Conservation (phyloP, 2,329 filamentous ascomycete species). For the Knoxdaviesia proteae region DNA sequence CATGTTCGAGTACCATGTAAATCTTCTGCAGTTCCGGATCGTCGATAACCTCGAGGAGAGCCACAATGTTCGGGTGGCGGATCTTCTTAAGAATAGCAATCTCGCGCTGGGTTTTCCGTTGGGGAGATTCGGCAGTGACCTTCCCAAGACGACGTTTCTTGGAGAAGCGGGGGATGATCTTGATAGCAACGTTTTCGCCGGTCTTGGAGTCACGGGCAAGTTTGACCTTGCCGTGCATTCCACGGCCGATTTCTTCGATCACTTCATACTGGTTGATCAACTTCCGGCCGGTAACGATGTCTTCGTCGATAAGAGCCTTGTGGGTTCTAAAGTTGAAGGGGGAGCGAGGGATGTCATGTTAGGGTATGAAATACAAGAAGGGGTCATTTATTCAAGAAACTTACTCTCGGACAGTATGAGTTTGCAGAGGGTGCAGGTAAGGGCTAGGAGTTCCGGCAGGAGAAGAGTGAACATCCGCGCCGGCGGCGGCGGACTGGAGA, state of each 20-base stretch:
- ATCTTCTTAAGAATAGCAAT: constrained; percentile 98
- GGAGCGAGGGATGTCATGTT: constrained; percentile 2
- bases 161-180: constrained; percentile 91
- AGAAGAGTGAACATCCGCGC: constrained; percentile 30
- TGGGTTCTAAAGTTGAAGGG: constrained; percentile 40
- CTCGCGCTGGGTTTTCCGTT: constrained; percentile 79
- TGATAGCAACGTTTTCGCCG: constrained; percentile 75
- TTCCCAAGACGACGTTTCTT: constrained; percentile 83
- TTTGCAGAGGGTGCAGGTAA: constrained; percentile 49
- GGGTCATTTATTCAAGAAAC: constrained; percentile 12
- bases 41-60: constrained; percentile 88
- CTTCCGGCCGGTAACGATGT: constrained; percentile 77
- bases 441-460: constrained; percentile 26
- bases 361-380: not conserved
- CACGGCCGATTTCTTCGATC: constrained; percentile 84
- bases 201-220: constrained; percentile 63
- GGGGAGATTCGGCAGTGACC: constrained; percentile 41
- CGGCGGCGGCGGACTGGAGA: constrained; percentile 24
- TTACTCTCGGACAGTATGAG: constrained; percentile 58
- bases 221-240: constrained; percentile 96
- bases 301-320: constrained; percentile 76
- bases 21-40: constrained; percentile 94
- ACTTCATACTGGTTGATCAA: constrained; percentile 96
- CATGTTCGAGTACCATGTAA: constrained; percentile 91
- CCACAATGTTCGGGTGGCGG: constrained; percentile 89